phyloP scores from a whole-genome alignment of 345 rosid genomes.

The Lenwebbia sp. region DNA sequence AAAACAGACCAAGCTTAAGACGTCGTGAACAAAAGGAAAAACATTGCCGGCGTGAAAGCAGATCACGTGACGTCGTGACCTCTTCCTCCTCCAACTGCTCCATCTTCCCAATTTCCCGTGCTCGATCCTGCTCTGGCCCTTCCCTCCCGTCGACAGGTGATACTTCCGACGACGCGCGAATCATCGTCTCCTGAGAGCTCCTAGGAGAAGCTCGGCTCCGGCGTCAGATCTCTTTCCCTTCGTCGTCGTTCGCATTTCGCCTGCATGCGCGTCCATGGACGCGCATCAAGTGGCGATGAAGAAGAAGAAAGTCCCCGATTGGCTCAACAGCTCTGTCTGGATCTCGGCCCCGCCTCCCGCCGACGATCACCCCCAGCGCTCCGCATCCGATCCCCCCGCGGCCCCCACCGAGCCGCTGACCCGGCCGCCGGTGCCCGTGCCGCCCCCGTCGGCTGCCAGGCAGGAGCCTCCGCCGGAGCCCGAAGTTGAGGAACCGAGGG shows the following conservation, averaged over 20 bases:
- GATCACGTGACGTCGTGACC: not conserved
- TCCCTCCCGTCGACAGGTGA: not conserved
- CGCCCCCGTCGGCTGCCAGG: constrained; percentile 25
- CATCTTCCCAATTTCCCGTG: not conserved
- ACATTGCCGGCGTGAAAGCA: not conserved
- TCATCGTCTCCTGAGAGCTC: not conserved
- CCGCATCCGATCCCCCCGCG: constrained; percentile 8
- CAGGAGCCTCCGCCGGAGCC: constrained; percentile 27
- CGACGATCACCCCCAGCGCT: constrained; percentile 32
- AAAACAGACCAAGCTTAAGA: too few relatives aligned
- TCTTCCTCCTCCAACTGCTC: not conserved
- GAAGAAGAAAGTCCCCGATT: constrained; percentile 85
- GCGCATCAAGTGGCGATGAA: not conserved
- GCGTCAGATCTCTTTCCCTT: not conserved
- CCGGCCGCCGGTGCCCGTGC: constrained; percentile 21
- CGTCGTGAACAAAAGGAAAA: not conserved
- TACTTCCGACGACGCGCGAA: not conserved
- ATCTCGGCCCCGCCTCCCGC: constrained; percentile 6
- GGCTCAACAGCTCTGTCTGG: constrained; percentile 97
- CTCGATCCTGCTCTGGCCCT: not conserved
- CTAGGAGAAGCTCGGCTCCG: not conserved
- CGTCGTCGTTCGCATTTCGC: not conserved
- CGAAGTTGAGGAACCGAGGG: constrained; percentile 18
- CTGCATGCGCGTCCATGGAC: not conserved
- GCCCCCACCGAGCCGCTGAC: constrained; percentile 16